Evolutionary conservation across 192 early-diverging fungal genomes (phyloP).

Genomic region (Piromyces finnis): DNA sequence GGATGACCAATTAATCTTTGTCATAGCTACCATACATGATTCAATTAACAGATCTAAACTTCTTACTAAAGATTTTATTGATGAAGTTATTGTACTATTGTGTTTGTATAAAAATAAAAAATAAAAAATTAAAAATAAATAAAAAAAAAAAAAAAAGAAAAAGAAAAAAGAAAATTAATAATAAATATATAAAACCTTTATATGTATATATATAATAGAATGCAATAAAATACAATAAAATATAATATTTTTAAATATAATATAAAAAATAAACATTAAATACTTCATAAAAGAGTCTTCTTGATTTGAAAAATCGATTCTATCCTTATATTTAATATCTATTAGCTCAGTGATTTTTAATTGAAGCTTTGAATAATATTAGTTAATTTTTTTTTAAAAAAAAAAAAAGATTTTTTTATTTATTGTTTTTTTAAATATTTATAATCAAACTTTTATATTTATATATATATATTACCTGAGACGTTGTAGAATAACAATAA

Average conservation of each 20-base stretch:
- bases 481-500: constrained; percentile 72
- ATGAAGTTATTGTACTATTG: constrained; percentile 33
- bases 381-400: too few relatives aligned
- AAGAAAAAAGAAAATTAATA: too few relatives aligned
- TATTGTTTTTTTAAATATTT: too few relatives aligned
- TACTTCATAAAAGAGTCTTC: constrained; percentile 64
- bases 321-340: constrained; percentile 38
- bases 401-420: too few relatives aligned
- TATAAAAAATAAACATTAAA: too few relatives aligned
- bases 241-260: too few relatives aligned
- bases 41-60: constrained; percentile 50
- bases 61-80: constrained; percentile 46
- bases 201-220: constrained; percentile 1
- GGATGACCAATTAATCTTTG: constrained; percentile 57
- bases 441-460: too few relatives aligned
- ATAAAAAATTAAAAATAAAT: background rate
- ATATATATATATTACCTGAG: constrained; percentile 25
- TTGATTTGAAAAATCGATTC: constrained; percentile 56
- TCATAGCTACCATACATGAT: constrained; percentile 49
- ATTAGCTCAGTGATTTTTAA: constrained; percentile 75
- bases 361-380: too few relatives aligned
- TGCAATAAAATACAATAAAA: too few relatives aligned
- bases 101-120: background rate
- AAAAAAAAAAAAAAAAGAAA: too few relatives aligned
- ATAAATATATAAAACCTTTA: too few relatives aligned